Percentiles rank a stretch among this genome's conserved stretches.
Evolutionary conservation across 306 rosid genomes (phyloP).

Genomic region (Quercus dentata): DNA sequence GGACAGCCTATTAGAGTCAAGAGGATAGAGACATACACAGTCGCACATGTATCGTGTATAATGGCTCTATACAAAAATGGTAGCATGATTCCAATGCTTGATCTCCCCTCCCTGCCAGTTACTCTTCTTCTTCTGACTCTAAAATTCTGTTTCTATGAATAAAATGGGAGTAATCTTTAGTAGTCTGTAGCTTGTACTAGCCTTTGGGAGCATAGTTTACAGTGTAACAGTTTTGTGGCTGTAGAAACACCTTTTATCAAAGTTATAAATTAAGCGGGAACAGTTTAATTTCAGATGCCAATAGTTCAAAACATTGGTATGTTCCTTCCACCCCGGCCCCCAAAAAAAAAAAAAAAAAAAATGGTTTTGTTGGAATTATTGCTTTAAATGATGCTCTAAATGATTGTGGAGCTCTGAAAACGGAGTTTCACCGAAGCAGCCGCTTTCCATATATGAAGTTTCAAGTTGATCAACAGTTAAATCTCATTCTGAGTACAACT

Average conservation of each 20-base stretch:
- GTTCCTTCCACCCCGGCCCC: too few relatives aligned
- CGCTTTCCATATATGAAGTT: too few relatives aligned
- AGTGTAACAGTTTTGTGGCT: slow-evolving; percentile 29
- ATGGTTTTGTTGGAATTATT: not conserved
- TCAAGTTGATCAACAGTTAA: too few relatives aligned
- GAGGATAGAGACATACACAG: slow-evolving; percentile 15
- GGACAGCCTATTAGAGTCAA: not conserved
- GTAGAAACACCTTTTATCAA: slow-evolving; percentile 13
- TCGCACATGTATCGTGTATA: slow-evolving; percentile 19
- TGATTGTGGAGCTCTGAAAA: not conserved
- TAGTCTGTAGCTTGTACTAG: slow-evolving; percentile 1
- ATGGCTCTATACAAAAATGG: slow-evolving; percentile 10
- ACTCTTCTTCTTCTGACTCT: not conserved
- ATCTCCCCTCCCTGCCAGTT: slow-evolving; percentile 8
- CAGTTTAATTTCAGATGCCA: not conserved
- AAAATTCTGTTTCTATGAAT: slow-evolving; percentile 21
- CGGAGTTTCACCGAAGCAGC: too few relatives aligned
- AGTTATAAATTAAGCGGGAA: slow-evolving; percentile 7
- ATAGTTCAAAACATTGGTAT: not conserved
- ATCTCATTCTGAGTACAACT: too few relatives aligned
- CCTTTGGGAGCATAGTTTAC: slow-evolving; percentile 26
- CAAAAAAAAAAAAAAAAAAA: too few relatives aligned
- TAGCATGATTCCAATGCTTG: slow-evolving; percentile 25
- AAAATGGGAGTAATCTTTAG: slow-evolving; percentile 38
- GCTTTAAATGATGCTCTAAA: not conserved